Base-by-base conservation (phyloP, 2,329 filamentous ascomycete species). In the Bipolaris oryzae region DNA sequence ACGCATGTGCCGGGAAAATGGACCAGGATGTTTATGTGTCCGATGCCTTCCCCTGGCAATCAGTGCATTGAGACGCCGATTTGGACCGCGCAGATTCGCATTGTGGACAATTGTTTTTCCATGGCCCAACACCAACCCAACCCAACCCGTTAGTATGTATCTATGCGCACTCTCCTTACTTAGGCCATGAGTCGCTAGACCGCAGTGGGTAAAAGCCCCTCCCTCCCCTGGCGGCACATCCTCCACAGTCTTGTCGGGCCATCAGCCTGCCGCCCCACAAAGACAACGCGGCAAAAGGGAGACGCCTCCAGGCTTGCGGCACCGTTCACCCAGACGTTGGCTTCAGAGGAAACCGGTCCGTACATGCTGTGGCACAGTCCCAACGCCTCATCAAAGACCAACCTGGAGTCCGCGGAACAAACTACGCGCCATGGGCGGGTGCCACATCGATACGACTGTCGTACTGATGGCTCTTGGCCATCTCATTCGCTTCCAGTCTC, bases 231-330 rank as follows among this genome's bases (percentile, higher is more conserved):
- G 59, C 57, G 57, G 58, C 50, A 43, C 51, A 60, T 67, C 60
- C 64, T 65, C 63, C 64, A 63, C 58, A 61, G 59, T 58, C 44
- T 25, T 11, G 58, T 53, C 61, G 59, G 64, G 56, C 49, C 28
- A 42, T 50, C 47, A 50, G 50, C 25, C 31, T 44, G 25, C 43
- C 57, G 49, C 64, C 66, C 64, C 63, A 51, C 61, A 60, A 54
- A 56, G 11, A 16, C 46, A 46, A n/a, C 42, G 45, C 49, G 31
- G 45, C n/a, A 52, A 35, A 18, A 58, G 59, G 49, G 58, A 45
- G 50, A 58, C 41, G 39, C 31, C 43, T 34, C 52, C 33, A 45
- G 42, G 37, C 28, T 42, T 48, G 41, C 13, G 35, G 34, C 38
- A 45, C 21, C 38, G 38, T 48, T 46, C 34, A n/a, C 33, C 43